Evolutionary conservation across 495 filamentous ascomycete species (phyloP).

Genomic region (Penicillium maclennaniae): DNA sequence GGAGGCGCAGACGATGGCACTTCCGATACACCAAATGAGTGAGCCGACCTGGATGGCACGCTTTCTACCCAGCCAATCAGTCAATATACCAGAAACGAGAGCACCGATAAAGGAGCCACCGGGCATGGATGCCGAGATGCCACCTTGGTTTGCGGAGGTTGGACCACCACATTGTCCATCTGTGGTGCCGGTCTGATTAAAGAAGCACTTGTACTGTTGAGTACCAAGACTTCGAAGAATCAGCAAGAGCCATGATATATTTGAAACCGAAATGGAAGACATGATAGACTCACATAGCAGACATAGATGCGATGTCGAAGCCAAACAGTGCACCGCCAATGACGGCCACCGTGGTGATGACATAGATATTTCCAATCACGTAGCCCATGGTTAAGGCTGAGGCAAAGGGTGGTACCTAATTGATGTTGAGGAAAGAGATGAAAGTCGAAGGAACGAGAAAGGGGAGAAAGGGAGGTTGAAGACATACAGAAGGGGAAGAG

Average conservation of each 20-base stretch:
- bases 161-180: slow-evolving; percentile 44
- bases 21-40: slow-evolving; percentile 63
- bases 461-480: background rate
- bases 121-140: slow-evolving; percentile 66
- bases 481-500: background rate
- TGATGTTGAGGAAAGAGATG: background rate
- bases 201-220: slow-evolving; percentile 58
- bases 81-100: slow-evolving; percentile 58
- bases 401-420: background rate
- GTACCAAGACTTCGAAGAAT: slow-evolving; percentile 28
- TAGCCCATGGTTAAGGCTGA: slow-evolving; percentile 17
- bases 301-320: slow-evolving; percentile 71
- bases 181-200: slow-evolving; percentile 44
- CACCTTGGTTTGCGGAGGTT: slow-evolving; percentile 47
- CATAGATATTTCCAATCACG: slow-evolving; percentile 27
- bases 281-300: slow-evolving; percentile 51
- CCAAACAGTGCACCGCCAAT: slow-evolving; percentile 64
- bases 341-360: slow-evolving; percentile 30
- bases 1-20: slow-evolving; percentile 62
- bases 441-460: background rate
- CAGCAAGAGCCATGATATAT: background rate
- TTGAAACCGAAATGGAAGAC: too few species aligned
- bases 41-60: slow-evolving; percentile 57
- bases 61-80: slow-evolving; percentile 64
- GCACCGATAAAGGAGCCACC: slow-evolving; percentile 69